A percentile compares a stretch with the other conserved stretches of the same genome.
Evolutionary conservation across 2,329 filamentous ascomycete species (phyloP).

Genomic region (Ascochyta rabiei): DNA sequence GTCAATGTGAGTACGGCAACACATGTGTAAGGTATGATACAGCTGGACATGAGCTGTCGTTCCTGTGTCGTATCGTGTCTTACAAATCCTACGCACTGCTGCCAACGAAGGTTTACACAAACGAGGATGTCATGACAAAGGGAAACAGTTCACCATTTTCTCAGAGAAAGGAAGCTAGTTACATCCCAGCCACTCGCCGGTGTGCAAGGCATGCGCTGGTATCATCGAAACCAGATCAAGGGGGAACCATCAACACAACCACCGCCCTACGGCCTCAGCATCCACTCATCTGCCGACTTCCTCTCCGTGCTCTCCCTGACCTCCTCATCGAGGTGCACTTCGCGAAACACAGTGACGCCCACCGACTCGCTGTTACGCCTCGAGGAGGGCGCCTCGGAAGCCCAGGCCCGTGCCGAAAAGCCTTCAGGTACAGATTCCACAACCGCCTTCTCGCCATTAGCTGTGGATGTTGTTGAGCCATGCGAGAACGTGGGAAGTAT

Average conservation of each 20-base stretch:
- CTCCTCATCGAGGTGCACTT: constrained; percentile 29
- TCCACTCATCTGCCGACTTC: constrained; percentile 11
- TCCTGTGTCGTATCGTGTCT: too few relatives aligned
- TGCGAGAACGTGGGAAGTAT: constrained; percentile 30
- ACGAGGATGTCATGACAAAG: too few relatives aligned
- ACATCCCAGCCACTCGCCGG: not conserved
- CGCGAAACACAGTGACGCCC: constrained; percentile 35
- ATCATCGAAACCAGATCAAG: not conserved
- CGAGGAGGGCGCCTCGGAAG: constrained; percentile 14
- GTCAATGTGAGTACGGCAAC: too few relatives aligned
- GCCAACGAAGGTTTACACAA: too few relatives aligned
- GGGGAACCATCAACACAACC: not conserved
- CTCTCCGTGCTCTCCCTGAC: constrained; percentile 10
- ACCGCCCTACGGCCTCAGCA: not conserved
- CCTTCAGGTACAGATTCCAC: constrained; percentile 12
- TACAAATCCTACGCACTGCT: too few relatives aligned
- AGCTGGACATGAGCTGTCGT: too few relatives aligned
- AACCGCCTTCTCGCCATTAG: not conserved
- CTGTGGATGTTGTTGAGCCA: not conserved
- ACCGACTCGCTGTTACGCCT: constrained; percentile 6
- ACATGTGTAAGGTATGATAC: too few relatives aligned
- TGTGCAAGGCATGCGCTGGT: not conserved
- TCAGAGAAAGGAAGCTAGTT: not conserved
- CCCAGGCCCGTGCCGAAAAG: constrained; percentile 34
- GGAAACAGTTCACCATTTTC: too few relatives aligned